Base-by-base conservation (phyloP, 257 asterid species). In the Lantana camara region DNA sequence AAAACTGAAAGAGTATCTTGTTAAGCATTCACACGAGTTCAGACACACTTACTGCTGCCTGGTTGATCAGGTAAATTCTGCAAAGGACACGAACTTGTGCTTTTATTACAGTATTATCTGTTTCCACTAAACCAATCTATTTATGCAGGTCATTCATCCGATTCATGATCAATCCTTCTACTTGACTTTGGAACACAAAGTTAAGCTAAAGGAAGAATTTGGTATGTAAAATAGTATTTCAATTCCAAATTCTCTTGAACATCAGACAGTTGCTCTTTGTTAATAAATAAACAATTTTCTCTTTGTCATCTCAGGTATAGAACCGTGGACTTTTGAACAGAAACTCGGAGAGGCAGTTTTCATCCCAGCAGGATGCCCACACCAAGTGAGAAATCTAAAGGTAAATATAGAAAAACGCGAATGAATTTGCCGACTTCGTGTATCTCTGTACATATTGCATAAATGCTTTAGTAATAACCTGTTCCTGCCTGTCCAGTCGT, bases 361-460 rank as follows among this genome's bases (percentile, higher is more conserved):
- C 69, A 89, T 93, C 60, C 98, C 98, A 13, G 98, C 98, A 17
- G 98, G 98, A 8, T 93, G 98, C 57, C 98, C 98, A 47, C 98
- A 93, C 66, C 98, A 93, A 85, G 98, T 93, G 74, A 83, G 97
- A 46, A 93, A 93, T 81, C 89, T 90, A 24, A 90, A 87, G 91
- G 98, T 87, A 81, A 49, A 51, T 24, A 13, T 17, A n/a, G 6
- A 58, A 13, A 14, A 19, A 15, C 7, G 19, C 22, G 15, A 37
- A 60, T 12, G 15, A 51, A 35, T 7, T 9, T 48, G 24, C 50
- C 69, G 20, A 6, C 9, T 24, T 55, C 45, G 21, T 40, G 29
- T 20, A 19, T 48, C 13, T 20, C 45, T 9, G 10, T 35, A 35
- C 11, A 35, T 3, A 32, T n/a, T 19, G 6, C 30, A 15, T 41